Evolutionary conservation across 78 protist genomes (phyloP), one percentile per base, ranked within the genome.

Genomic region (Dictyostelium purpureum): DNA sequence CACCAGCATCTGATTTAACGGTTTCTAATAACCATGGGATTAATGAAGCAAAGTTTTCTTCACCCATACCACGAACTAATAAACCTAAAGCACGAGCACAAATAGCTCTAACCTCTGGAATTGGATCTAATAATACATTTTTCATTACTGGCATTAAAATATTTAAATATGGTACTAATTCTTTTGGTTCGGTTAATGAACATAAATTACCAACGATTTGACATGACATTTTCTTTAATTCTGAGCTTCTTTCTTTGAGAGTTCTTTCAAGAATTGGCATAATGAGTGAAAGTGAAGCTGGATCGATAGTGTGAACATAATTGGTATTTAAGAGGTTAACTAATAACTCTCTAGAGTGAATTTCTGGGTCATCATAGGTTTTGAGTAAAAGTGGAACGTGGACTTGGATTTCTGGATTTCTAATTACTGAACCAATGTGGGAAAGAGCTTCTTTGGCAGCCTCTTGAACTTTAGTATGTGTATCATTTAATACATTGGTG

Each of bases 281-380:
- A 66, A 98, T 31, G 38, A 99, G 80, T 26, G 99, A 96, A 31
- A 99, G 95, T 77, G 99, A 96, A 2, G 99, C 97, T 14, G 98
- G 95, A 83, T 99, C 99, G 81, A 99, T 95, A 31, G 96, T 80
- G 51, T 97, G 98, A 24, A 89, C 96, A 67, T 97, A 98, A 26
- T 89, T 76, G 11, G 98, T 96, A 49, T 88, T 51, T 24, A 97
- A 9, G n/a, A 99, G 96, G 21, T 95, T 95, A 37, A 76, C 76
- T 12, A 98, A 87, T 10, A 96, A 89, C 31, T 51, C 69, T 45
- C 71, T 77, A 9, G 98, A 95, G 67, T 76, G 9, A 37, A n/a
- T 9, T 54, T 38, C 85, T 24, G 99, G 98, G 57, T 95, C 96
- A 16, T 51, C 31, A 52, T 97, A 79, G n/a, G 99, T 99, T 21